Evolutionary conservation across 768 basidiomycete genomes (phyloP).

Genomic region (Cystofilobasidium macerans): DNA sequence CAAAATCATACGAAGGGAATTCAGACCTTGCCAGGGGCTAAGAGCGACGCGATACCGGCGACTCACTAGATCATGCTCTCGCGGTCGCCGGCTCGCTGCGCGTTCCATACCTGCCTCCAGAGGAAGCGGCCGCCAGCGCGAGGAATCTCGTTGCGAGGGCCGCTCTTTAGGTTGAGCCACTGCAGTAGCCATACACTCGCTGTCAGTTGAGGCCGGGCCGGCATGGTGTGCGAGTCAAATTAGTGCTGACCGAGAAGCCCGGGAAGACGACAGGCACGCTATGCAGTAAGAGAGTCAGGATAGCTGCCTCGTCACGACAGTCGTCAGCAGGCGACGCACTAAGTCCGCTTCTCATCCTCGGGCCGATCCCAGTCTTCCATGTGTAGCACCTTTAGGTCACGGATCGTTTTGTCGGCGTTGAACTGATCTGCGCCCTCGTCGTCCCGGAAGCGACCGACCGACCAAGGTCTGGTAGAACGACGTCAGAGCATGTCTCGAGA

Average conservation of each 20-base stretch:
- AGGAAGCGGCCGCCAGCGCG: constrained; percentile 65
- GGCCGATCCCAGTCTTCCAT: constrained; percentile 29
- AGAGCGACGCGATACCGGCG: not conserved
- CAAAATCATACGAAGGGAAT: not conserved
- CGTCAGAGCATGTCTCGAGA: constrained; percentile 37
- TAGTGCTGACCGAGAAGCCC: constrained; percentile 75
- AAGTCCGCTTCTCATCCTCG: constrained; percentile 4
- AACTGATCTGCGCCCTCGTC: constrained; percentile 55
- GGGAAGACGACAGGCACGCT: constrained; percentile 60
- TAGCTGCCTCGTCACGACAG: not conserved
- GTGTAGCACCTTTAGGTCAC: constrained; percentile 53
- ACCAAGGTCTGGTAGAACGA: constrained; percentile 63
- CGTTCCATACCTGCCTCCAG: constrained; percentile 67
- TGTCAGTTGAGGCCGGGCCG: constrained; percentile 36
- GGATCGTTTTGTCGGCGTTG: constrained; percentile 52
- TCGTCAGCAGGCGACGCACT: constrained; percentile 3
- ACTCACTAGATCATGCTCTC: constrained; percentile 49
- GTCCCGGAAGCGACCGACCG: constrained; percentile 56
- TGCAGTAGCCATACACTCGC: constrained; percentile 33
- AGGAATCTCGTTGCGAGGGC: constrained; percentile 57
- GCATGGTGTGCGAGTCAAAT: no score
- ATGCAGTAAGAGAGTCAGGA: not conserved
- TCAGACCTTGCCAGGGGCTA: constrained; percentile 54
- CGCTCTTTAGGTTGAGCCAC: constrained; percentile 61
- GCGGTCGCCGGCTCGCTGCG: constrained; percentile 46